Evolutionary conservation across 73 alveolate species (phyloP), one percentile per base, ranked within the genome.

Genomic region (Urostyla sp.): DNA sequence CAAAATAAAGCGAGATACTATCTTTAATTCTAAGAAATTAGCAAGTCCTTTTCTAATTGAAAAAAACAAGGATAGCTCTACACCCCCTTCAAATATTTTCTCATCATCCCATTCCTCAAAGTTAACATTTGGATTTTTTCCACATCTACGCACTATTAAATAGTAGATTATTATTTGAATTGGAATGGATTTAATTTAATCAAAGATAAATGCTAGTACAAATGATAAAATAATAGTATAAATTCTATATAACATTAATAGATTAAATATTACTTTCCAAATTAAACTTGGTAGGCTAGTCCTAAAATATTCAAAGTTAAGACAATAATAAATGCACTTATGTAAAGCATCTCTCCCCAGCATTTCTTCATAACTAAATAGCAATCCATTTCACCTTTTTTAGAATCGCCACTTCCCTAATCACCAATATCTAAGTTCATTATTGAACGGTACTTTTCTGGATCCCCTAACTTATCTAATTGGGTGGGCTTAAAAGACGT

Each of bases 331-430:
- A 38, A 81, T 15, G 75, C 32, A 1, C 46, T 21, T 8, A 77
- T 77, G 28, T 59, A 37, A 8, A 67, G 37, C 2, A 81, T 24
- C 60, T 83, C 95, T n/a, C 92, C 88, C 53, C 87, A 58, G 80
- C 91, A 88, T 51, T 82, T 88, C 75, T 35, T 72, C 49, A 75
- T 21, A 6, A 88, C 79, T 45, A 50, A 73, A 31, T 73, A 75
- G 18, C 95, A 88, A 18, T 88, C 89, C 8, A 79, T 85, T 40
- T 88, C n/a, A n/a, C n/a, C 92, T 38, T 88, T 79, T 37, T 80
- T 72, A 31, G 53, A 37, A 30, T 81, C 90, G n/a, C 84, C 76
- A 38, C 53, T 72, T 16, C 37, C 40, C 3, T 88, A 89, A 44
- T 45, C 72, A 11, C 84, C 86, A n/a, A 40, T 51, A 0, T 76